A percentile compares a stretch with the other conserved stretches of the same genome.
phyloP scores from a whole-genome alignment of 257 asterid species.

The Capsicum rhomboideum region DNA sequence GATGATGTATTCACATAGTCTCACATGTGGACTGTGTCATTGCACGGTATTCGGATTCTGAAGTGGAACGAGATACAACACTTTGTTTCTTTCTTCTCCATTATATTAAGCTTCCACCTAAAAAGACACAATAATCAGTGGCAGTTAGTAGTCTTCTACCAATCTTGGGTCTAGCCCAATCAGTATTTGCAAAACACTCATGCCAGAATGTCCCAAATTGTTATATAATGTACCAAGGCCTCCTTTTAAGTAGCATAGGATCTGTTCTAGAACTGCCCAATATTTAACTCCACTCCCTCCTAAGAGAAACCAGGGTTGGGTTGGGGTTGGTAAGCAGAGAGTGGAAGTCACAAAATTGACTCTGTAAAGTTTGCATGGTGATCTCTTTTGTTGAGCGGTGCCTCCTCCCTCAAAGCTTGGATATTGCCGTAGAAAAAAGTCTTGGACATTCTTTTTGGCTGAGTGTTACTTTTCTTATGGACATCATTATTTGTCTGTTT shows the following conservation, averaged over 20 bases:
- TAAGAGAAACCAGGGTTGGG: not conserved
- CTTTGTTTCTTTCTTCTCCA: too few species aligned
- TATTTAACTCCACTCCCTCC: not conserved
- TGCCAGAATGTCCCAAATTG: not conserved
- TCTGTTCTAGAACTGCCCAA: not conserved
- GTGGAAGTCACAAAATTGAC: not conserved
- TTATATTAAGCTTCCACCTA: too few species aligned
- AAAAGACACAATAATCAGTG: too few species aligned
- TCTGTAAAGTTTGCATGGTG: not conserved
- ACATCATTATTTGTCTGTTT: not conserved
- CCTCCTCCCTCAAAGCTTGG: not conserved
- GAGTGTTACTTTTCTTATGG: not conserved
- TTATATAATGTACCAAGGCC: not conserved
- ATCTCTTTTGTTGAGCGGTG: not conserved
- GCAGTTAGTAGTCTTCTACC: not conserved
- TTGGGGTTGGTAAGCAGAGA: not conserved
- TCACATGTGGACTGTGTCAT: too few species aligned
- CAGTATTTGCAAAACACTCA: not conserved
- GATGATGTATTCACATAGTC: too few species aligned
- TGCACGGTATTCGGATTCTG: too few species aligned
- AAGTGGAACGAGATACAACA: too few species aligned
- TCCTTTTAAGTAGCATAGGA: too few species aligned
- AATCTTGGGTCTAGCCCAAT: not conserved
- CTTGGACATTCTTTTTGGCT: not conserved
- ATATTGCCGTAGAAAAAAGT: too few species aligned